A percentile compares a stretch with the other conserved stretches of the same genome.
These are phyloP conservation scores for Nepenthes mirabilis DNA, from an alignment of 148 eudicot genomes.

Conservation along the genomic window DNA sequence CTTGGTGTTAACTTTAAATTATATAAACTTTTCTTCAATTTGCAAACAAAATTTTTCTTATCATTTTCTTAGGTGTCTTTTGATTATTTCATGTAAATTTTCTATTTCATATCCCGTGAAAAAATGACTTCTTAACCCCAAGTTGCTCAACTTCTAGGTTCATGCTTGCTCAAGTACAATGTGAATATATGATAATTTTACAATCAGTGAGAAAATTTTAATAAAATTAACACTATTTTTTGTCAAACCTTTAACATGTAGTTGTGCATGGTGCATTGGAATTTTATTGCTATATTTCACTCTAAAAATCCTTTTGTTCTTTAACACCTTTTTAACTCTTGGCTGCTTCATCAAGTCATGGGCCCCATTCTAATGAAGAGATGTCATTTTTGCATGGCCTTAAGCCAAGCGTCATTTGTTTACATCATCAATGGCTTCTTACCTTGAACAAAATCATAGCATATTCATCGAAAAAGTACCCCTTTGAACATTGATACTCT, in stretches of 20 bases:
- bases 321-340: not conserved
- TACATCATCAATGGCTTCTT: not conserved
- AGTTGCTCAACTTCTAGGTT: constrained; percentile 4
- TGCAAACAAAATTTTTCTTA: not conserved
- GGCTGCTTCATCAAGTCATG: not conserved
- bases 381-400: constrained; percentile 2
- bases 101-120: not conserved
- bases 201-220: constrained; percentile 5
- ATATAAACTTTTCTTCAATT: too few species aligned
- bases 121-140: constrained; percentile 4
- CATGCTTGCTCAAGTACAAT: not conserved
- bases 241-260: constrained; percentile 3
- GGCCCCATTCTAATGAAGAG: not conserved
- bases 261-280: not conserved
- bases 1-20: too few species aligned
- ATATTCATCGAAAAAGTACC: not conserved
- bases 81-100: constrained; percentile 4
- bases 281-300: not conserved
- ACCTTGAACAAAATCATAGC: not conserved
- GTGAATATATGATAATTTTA: constrained; percentile 4
- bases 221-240: constrained; percentile 4
- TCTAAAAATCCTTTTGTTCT: not conserved
- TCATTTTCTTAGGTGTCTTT: not conserved
- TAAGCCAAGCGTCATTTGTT: not conserved
- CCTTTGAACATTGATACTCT: not conserved